phyloP scores from a whole-genome alignment of 495 filamentous ascomycete species.

The Astrothelium macrocarpum region DNA sequence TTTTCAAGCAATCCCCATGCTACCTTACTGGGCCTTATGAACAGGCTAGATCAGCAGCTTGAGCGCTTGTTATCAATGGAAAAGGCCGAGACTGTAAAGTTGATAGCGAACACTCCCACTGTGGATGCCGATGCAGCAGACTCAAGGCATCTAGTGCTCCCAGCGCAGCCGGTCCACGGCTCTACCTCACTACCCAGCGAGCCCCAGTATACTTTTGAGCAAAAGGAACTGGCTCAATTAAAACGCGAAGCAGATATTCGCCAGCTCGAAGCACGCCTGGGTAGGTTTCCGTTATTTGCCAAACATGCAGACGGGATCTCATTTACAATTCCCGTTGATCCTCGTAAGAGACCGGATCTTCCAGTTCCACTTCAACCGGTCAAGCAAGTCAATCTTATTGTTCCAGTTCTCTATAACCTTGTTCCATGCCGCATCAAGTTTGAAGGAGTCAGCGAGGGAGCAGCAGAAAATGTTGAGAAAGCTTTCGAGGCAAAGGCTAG shows the following conservation, averaged over 20 bases:
- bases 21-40: conserved; percentile 60
- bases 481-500: conserved; percentile 53
- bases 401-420: conserved; percentile 66
- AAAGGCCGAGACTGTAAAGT: conserved; percentile 68
- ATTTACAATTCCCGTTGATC: conserved; percentile 65
- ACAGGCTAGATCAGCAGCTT: conserved; percentile 63
- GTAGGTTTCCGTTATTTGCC: conserved; percentile 54
- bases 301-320: conserved; percentile 61
- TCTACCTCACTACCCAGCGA: background rate
- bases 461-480: conserved; percentile 51
- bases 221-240: conserved; percentile 42
- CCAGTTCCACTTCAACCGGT: conserved; percentile 53
- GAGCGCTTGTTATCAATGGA: conserved; percentile 61
- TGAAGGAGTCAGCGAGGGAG: conserved; percentile 50
- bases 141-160: background rate
- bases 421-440: conserved; percentile 58
- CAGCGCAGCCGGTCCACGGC: background rate
- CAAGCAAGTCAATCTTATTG: conserved; percentile 55
- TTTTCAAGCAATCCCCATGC: conserved; percentile 44
- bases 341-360: conserved; percentile 50
- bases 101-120: conserved; percentile 52
- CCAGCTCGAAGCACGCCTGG: conserved; percentile 73
- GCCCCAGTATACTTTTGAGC: conserved; percentile 14
- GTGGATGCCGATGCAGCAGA: background rate
- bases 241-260: conserved; percentile 55